These are phyloP conservation scores for Raddia guianensis DNA, from an alignment of 176 grass and related monocot species.

Conservation along the genomic window DNA sequence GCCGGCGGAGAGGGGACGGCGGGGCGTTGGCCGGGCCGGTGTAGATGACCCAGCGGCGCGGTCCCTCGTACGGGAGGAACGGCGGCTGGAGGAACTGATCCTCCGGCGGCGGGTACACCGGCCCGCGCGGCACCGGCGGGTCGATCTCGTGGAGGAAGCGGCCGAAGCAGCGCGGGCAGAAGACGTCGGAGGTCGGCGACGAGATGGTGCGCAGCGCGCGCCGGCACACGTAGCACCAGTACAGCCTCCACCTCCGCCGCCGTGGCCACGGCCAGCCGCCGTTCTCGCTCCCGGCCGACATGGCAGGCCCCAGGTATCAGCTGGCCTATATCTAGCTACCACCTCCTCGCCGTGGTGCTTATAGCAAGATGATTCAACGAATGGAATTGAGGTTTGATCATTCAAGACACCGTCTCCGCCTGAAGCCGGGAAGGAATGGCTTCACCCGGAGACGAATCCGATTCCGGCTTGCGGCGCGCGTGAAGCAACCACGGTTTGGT, in stretches of 20 bases:
- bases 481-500: slow-evolving; percentile 4
- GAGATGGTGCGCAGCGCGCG: slow-evolving; percentile 88
- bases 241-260: slow-evolving; percentile 64
- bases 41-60: slow-evolving; percentile 50
- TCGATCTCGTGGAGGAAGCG: slow-evolving; percentile 92
- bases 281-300: slow-evolving; percentile 16
- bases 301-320: background rate
- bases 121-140: slow-evolving; percentile 39
- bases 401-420: background rate
- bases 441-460: slow-evolving; percentile 50
- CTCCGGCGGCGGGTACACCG: slow-evolving; percentile 29
- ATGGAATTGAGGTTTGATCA: background rate
- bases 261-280: slow-evolving; percentile 13
- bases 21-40: background rate
- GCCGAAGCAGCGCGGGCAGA: slow-evolving; percentile 89
- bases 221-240: slow-evolving; percentile 87
- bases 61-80: slow-evolving; percentile 52
- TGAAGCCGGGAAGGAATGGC: slow-evolving; percentile 72
- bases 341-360: background rate
- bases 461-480: slow-evolving; percentile 43
- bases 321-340: background rate
- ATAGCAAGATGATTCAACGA: slow-evolving; percentile 6
- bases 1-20: background rate
- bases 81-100: slow-evolving; percentile 49
- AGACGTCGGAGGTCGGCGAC: slow-evolving; percentile 69